Evolutionary conservation across 495 filamentous ascomycete species (phyloP).

Genomic region (Aspergillus campestris): DNA sequence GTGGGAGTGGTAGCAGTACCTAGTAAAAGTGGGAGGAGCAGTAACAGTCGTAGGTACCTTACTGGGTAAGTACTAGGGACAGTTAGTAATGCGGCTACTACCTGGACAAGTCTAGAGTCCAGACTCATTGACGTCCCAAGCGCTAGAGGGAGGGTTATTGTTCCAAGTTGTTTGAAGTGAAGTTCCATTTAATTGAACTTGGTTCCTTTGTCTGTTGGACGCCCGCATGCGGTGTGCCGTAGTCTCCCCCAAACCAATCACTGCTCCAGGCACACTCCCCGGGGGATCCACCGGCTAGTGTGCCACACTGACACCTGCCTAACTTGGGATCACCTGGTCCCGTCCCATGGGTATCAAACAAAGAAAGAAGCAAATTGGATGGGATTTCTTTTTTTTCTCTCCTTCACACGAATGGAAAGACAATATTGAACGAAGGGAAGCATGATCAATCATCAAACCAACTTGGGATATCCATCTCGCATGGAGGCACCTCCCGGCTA

Average conservation of each 20-base stretch:
- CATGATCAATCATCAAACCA: no score
- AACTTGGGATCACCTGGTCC: background rate
- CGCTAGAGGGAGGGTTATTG: conserved; percentile 2
- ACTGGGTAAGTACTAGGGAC: background rate
- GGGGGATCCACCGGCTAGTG: background rate
- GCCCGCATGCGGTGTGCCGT: conserved; percentile 33
- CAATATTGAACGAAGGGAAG: no score
- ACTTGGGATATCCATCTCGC: no score
- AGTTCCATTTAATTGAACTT: background rate
- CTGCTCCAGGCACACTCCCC: background rate
- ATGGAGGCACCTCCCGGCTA: background rate
- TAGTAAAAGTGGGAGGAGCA: background rate
- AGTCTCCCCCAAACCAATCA: conserved; percentile 15
- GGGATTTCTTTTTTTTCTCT: background rate
- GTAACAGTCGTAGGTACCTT: no score
- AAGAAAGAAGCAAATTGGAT: conserved; percentile 1
- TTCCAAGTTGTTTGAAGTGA: conserved; percentile 6
- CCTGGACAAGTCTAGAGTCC: conserved; percentile 4
- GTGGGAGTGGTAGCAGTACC: conserved; percentile 4
- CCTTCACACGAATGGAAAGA: background rate
- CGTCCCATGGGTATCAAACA: background rate
- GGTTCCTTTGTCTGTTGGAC: conserved; percentile 22
- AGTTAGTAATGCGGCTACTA: background rate
- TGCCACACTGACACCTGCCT: conserved; percentile 9
- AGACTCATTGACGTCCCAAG: background rate